Percentiles rank a stretch among this genome's conserved stretches.
Evolutionary conservation across 225 moss, liverwort and hornwort species (phyloP).

Genomic region (Physcomitrium patens): DNA sequence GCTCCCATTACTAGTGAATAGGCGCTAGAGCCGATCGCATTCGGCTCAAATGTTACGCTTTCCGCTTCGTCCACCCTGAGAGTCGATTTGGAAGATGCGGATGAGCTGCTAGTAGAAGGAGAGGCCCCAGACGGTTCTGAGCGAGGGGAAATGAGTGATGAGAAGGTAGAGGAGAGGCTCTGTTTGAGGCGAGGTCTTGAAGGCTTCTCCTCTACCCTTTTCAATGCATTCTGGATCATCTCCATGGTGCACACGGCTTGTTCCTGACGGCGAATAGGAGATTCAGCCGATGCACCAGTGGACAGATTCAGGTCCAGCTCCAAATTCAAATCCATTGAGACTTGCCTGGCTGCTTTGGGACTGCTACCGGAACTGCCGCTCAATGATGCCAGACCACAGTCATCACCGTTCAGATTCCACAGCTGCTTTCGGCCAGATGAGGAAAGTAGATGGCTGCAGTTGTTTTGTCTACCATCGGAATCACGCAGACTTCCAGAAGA

Average conservation of each 20-base stretch:
- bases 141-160: constrained; percentile 32
- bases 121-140: constrained; percentile 13
- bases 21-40: not conserved
- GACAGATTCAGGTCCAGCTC: constrained; percentile 47
- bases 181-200: constrained; percentile 8
- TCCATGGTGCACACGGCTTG: constrained; percentile 52
- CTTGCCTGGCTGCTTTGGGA: not conserved
- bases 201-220: constrained; percentile 24
- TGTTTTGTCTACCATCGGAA: not conserved
- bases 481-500: constrained; percentile 35
- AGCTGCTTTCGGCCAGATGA: constrained; percentile 27
- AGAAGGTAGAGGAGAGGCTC: constrained; percentile 25
- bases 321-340: constrained; percentile 18
- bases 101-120: constrained; percentile 38
- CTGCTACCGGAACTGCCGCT: no score
- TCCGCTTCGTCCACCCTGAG: constrained; percentile 42
- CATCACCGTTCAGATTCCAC: constrained; percentile 33
- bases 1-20: constrained; percentile 51
- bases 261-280: constrained; percentile 3
- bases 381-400: not conserved
- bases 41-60: constrained; percentile 17
- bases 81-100: constrained; percentile 34
- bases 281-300: constrained; percentile 5
- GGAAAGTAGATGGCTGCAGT: not conserved
- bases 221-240: constrained; percentile 48